Percentiles rank a stretch among this genome's conserved stretches.
phyloP scores from a whole-genome alignment of 371 early-diverging fungal genomes.

The Mucor saturninus region DNA sequence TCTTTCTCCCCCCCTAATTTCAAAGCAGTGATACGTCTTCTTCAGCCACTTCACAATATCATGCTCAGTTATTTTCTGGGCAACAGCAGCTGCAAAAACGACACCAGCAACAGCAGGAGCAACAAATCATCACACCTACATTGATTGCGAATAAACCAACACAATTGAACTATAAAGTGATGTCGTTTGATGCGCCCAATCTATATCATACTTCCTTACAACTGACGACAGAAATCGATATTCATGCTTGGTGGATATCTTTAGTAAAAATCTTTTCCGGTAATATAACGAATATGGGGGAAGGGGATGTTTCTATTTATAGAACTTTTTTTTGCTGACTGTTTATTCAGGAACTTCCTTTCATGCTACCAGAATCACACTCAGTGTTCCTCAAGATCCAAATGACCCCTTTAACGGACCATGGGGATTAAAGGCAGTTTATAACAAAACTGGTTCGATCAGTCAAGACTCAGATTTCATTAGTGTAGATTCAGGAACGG shows the following conservation, averaged over 20 bases:
- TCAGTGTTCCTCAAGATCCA: constrained; percentile 55
- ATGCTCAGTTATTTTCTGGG: constrained; percentile 51
- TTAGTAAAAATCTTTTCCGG: constrained; percentile 47
- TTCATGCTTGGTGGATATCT: constrained; percentile 53
- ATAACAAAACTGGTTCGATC: constrained; percentile 36
- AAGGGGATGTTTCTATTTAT: neutral
- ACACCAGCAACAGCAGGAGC: constrained; percentile 35
- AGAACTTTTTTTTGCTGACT: too few species aligned
- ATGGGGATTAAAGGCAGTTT: constrained; percentile 57
- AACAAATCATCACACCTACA: constrained; percentile 24
- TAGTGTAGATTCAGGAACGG: neutral
- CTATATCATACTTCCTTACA: constrained; percentile 52
- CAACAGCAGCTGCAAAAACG: constrained; percentile 44
- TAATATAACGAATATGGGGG: neutral
- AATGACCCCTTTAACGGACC: constrained; percentile 53
- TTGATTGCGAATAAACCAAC: constrained; percentile 23
- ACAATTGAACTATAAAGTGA: constrained; percentile 27
- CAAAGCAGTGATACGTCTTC: constrained; percentile 21
- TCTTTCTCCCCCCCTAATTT: neutral
- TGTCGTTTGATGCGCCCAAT: constrained; percentile 53
- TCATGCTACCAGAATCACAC: constrained; percentile 46
- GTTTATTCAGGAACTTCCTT: constrained; percentile 32
- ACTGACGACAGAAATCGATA: constrained; percentile 47
- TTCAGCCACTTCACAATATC: constrained; percentile 50
- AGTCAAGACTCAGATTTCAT: constrained; percentile 17